phyloP scores from a whole-genome alignment of 768 basidiomycete species.

The Atractiella rhizophila region DNA sequence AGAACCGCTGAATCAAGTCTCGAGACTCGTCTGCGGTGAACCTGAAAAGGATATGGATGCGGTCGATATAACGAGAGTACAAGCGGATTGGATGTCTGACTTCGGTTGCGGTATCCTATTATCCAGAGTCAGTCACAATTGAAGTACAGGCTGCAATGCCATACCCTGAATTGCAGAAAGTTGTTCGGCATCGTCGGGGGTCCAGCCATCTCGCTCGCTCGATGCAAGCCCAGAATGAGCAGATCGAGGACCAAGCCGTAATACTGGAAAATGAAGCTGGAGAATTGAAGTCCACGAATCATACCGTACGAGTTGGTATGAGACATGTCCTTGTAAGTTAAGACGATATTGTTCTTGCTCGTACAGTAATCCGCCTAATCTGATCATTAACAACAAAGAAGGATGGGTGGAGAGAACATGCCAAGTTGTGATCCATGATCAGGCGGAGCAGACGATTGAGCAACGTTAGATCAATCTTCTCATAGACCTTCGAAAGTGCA shows the following conservation, averaged over 20 bases:
- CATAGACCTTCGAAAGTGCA: conserved; percentile 86
- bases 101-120: conserved; percentile 81
- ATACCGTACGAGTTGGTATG: conserved; percentile 93
- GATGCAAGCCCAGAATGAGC: conserved; percentile 83
- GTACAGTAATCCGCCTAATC: conserved; percentile 75
- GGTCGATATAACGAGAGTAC: conserved; percentile 89
- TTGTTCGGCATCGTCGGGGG: conserved; percentile 94
- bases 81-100: conserved; percentile 91
- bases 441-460: conserved; percentile 84
- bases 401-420: background rate
- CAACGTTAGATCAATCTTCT: conserved; percentile 91
- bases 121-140: no score
- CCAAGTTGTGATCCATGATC: conserved; percentile 86
- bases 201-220: conserved; percentile 96
- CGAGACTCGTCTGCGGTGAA: conserved; percentile 93
- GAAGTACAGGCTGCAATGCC: no score
- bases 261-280: conserved; percentile 75
- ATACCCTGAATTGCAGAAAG: conserved; percentile 90
- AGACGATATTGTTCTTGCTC: conserved; percentile 87
- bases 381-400: background rate
- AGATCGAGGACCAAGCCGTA: conserved; percentile 81
- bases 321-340: conserved; percentile 95
- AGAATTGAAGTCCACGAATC: conserved; percentile 93
- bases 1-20: conserved; percentile 90
- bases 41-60: conserved; percentile 83